phyloP scores from a whole-genome alignment of 2,329 filamentous ascomycete species.

The Ophiostoma fasciatum region DNA sequence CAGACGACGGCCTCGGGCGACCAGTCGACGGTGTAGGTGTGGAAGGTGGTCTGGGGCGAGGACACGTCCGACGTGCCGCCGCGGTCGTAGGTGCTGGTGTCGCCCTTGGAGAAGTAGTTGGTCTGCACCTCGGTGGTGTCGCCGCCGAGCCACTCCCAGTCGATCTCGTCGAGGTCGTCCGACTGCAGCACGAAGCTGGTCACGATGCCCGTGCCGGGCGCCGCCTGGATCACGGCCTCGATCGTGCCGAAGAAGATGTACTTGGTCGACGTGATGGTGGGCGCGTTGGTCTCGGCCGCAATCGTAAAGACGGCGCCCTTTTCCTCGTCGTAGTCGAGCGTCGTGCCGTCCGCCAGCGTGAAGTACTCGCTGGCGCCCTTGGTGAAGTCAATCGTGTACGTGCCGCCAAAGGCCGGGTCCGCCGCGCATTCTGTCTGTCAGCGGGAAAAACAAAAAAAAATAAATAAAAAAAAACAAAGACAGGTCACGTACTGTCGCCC shows the following conservation, averaged over 20 bases:
- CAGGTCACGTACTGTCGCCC: conserved; percentile 21
- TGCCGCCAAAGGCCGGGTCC: conserved; percentile 60
- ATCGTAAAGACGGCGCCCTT: conserved; percentile 51
- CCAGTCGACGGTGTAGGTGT: conserved; percentile 59
- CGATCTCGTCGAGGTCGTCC: conserved; percentile 83
- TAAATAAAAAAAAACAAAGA: background rate
- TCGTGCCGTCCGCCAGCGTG: conserved; percentile 30
- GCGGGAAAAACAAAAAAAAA: too few relatives aligned
- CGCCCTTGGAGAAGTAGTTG: conserved; percentile 71
- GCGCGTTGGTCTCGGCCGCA: conserved; percentile 46
- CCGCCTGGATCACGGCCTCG: conserved; percentile 63
- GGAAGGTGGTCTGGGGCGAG: conserved; percentile 35
- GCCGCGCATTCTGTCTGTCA: conserved; percentile 45
- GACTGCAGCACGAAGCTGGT: conserved; percentile 85
- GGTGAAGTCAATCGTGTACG: conserved; percentile 56
- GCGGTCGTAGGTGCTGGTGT: conserved; percentile 56
- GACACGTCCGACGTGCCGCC: conserved; percentile 45
- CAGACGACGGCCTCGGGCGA: conserved; percentile 41
- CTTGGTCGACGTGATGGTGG: conserved; percentile 62
- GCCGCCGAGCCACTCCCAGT: conserved; percentile 89
- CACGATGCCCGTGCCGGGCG: conserved; percentile 72
- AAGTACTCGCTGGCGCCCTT: conserved; percentile 49
- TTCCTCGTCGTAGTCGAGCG: conserved; percentile 29
- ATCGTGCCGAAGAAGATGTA: conserved; percentile 96
- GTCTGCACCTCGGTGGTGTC: conserved; percentile 62